These are phyloP conservation scores for Penicillium rolfsii DNA, from an alignment of 2,329 filamentous ascomycete genomes.

Conservation along the genomic window DNA sequence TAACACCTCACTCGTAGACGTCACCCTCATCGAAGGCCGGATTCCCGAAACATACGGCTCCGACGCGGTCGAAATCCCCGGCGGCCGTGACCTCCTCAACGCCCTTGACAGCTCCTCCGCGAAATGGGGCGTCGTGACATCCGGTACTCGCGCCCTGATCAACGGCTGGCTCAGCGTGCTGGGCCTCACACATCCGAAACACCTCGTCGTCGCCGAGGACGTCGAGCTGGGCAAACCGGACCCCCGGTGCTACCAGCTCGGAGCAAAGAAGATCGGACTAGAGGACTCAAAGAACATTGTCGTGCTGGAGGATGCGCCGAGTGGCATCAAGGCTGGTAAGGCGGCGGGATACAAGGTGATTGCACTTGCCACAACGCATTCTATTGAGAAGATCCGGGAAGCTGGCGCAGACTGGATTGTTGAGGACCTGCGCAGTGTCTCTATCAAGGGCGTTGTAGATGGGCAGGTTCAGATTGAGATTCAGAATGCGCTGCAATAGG, in stretches of 20 bases:
- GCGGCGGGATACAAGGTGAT: constrained; percentile 83
- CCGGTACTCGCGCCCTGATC: constrained; percentile 68
- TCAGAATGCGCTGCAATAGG: constrained; percentile 56
- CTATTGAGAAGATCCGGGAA: constrained; percentile 67
- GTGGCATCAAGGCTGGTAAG: constrained; percentile 81
- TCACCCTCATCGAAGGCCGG: constrained; percentile 74
- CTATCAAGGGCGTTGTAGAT: constrained; percentile 59
- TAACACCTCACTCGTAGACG: constrained; percentile 59
- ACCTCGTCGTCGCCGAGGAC: constrained; percentile 75
- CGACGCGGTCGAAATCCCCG: constrained; percentile 84
- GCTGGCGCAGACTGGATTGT: constrained; percentile 90
- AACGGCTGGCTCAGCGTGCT: constrained; percentile 72
- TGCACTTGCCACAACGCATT: constrained; percentile 83
- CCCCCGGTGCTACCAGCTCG: constrained; percentile 72
- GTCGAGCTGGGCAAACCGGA: constrained; percentile 77
- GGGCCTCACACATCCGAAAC: constrained; percentile 64
- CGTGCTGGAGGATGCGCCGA: constrained; percentile 87
- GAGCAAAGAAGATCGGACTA: constrained; percentile 62
- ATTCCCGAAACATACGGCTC: constrained; percentile 76
- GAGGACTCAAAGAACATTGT: constrained; percentile 60
- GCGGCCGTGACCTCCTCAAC: constrained; percentile 71
- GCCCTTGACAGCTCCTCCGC: constrained; percentile 63
- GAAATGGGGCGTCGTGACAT: constrained; percentile 84
- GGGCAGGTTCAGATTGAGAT: constrained; percentile 71
- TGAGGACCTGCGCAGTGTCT: constrained; percentile 74